Conservation (phyloP, 106 monocot genomes). For the Cymbidium sinense region DNA sequence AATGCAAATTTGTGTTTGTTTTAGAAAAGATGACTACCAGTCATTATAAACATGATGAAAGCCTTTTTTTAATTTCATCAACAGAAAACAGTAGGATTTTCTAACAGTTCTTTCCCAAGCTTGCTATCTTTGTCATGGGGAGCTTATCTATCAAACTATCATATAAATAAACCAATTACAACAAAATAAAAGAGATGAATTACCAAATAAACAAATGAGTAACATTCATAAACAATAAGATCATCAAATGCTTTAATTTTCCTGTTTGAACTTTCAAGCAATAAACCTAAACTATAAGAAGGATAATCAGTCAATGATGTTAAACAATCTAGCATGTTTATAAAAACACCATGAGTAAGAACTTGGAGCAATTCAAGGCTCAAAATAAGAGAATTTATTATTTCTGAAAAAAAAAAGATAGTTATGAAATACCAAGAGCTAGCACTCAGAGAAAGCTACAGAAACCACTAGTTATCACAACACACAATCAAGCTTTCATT, state of each 20-base stretch:
- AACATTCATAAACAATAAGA: not conserved
- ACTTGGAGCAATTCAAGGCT: not conserved
- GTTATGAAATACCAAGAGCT: not conserved
- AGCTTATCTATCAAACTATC: not conserved
- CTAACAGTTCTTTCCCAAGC: not conserved
- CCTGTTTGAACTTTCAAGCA: not conserved
- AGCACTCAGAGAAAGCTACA: not conserved
- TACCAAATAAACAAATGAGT: not conserved
- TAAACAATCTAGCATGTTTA: not conserved
- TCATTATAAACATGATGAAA: not conserved
- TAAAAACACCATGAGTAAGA: not conserved
- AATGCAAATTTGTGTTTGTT: not conserved
- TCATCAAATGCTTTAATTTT: not conserved
- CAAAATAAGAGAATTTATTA: not conserved
- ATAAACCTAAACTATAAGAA: not conserved
- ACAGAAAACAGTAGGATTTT: not conserved
- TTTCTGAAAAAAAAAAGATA: not conserved
- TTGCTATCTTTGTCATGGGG: not conserved
- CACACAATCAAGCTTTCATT: not conserved
- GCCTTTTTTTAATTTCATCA: too few relatives aligned
- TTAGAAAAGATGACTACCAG: not conserved
- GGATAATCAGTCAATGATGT: not conserved
- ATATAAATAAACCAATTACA: not conserved
- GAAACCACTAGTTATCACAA: not conserved
- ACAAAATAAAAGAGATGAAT: not conserved